Evolutionary conservation across 108 stramenopile species (phyloP).

Genomic region (Aurantiochytrium sp.): DNA sequence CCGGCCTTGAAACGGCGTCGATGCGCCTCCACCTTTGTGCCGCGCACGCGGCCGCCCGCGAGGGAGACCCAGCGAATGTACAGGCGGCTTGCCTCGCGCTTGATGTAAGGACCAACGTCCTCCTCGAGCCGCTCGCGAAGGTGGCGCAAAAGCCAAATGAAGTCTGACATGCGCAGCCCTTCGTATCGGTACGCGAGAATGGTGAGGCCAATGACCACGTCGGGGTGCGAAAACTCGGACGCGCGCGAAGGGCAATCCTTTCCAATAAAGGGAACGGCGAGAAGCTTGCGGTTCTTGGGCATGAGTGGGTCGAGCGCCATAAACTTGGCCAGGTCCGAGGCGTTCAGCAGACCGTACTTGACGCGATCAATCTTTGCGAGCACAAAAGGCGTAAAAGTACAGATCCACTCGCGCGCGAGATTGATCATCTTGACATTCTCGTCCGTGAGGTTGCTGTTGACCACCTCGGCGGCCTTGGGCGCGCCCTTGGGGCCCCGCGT

Average conservation of each 20-base stretch:
- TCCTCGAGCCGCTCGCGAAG: conserved; percentile 49
- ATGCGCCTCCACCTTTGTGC: neutral
- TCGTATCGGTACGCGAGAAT: conserved; percentile 64
- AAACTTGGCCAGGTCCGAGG: neutral
- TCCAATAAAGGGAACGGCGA: conserved; percentile 61
- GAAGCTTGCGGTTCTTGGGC: conserved; percentile 49
- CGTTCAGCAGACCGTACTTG: conserved; percentile 13
- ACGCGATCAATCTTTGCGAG: conserved; percentile 34
- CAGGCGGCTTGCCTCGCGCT: conserved; percentile 54
- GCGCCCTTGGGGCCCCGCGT: neutral
- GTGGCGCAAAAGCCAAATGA: conserved; percentile 33
- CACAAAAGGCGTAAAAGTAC: neutral
- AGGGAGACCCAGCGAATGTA: conserved; percentile 89
- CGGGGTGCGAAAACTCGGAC: conserved; percentile 62
- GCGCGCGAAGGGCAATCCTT: conserved; percentile 61
- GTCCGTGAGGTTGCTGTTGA: neutral
- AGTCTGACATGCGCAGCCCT: conserved; percentile 48
- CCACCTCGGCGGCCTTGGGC: neutral
- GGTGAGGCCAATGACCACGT: conserved; percentile 57
- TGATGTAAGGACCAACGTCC: conserved; percentile 45
- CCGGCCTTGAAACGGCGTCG: neutral
- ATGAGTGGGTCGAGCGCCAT: neutral
- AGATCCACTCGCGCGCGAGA: conserved; percentile 31
- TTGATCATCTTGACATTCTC: neutral
- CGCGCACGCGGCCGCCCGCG: conserved; percentile 86